Conservation (phyloP, 2,329 filamentous ascomycete species). For the Cladorrhinum sp. region DNA sequence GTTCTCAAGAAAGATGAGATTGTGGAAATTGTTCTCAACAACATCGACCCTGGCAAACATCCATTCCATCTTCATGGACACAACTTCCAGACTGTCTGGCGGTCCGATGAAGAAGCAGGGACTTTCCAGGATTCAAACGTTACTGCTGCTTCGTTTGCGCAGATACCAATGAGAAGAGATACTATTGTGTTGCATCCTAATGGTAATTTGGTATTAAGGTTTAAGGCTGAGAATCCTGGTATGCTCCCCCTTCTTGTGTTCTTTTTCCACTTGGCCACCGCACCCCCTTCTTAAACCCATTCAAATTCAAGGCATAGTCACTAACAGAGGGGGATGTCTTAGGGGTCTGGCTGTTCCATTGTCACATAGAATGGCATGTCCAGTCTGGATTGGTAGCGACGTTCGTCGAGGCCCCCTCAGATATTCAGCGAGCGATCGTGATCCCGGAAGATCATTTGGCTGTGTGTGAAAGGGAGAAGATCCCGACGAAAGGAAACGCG, state of each 20-base stretch:
- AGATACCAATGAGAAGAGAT: constrained; percentile 64
- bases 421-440: constrained; percentile 55
- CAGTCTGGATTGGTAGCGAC: constrained; percentile 63
- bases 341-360: constrained; percentile 69
- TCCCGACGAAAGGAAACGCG: constrained; percentile 31
- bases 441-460: constrained; percentile 60
- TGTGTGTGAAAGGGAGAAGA: constrained; percentile 45
- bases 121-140: constrained; percentile 48
- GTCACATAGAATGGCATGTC: constrained; percentile 78
- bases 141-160: constrained; percentile 46
- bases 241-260: constrained; percentile 30
- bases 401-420: constrained; percentile 60
- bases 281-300: too few relatives aligned
- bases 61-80: constrained; percentile 80
- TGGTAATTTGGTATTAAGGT: constrained; percentile 68
- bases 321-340: too few relatives aligned
- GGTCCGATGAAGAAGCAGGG: constrained; percentile 56
- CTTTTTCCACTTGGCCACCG: too few relatives aligned
- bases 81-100: constrained; percentile 65
- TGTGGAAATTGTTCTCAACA: constrained; percentile 77
- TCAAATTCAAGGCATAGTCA: too few relatives aligned
- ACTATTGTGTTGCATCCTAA: constrained; percentile 63
- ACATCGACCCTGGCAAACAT: constrained; percentile 67
- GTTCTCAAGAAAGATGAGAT: constrained; percentile 65
- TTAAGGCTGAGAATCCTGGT: constrained; percentile 65